Evolutionary conservation across 2,329 filamentous ascomycete species (phyloP).

Genomic region (Stachybotrys echinatus): DNA sequence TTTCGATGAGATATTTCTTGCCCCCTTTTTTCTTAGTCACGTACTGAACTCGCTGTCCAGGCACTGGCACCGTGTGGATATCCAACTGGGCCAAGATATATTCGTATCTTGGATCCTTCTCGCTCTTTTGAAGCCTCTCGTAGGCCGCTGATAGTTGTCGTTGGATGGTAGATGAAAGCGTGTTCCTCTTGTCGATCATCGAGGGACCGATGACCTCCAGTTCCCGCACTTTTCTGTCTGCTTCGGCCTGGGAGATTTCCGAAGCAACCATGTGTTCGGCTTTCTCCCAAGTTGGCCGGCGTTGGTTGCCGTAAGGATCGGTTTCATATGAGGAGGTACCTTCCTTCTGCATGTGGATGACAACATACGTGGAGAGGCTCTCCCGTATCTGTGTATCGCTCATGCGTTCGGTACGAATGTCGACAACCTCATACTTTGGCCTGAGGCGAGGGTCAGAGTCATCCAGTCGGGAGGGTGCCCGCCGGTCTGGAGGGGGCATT

Average conservation of each 20-base stretch:
- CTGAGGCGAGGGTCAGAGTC: conserved; percentile 10
- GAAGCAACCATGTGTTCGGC: conserved; percentile 25
- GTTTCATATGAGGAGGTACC: conserved; percentile 19
- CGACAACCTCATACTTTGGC: conserved; percentile 18
- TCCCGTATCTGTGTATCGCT: conserved; percentile 33
- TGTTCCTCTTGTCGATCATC: conserved; percentile 31
- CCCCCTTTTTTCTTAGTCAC: conserved; percentile 6
- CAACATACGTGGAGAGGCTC: conserved; percentile 31
- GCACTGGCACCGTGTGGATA: too few relatives aligned
- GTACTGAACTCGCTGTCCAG: conserved; percentile 7
- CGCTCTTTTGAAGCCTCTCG: conserved; percentile 23
- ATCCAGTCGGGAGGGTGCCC: background rate
- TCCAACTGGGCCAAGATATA: conserved; percentile 41
- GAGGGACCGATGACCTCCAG: conserved; percentile 26
- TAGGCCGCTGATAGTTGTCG: conserved; percentile 36
- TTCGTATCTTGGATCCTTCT: conserved; percentile 31
- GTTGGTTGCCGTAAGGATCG: conserved; percentile 28
- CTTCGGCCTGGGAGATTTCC: conserved; percentile 31
- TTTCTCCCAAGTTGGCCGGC: conserved; percentile 34
- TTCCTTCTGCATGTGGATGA: conserved; percentile 37
- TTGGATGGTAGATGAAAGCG: conserved; percentile 28
- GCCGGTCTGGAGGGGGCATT: background rate
- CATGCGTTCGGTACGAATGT: conserved; percentile 29
- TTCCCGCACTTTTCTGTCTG: conserved; percentile 26
- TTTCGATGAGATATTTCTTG: conserved; percentile 9